These are phyloP conservation scores for Penicillium sp. DNA, from an alignment of 2,329 filamentous ascomycete genomes.

Conservation along the genomic window DNA sequence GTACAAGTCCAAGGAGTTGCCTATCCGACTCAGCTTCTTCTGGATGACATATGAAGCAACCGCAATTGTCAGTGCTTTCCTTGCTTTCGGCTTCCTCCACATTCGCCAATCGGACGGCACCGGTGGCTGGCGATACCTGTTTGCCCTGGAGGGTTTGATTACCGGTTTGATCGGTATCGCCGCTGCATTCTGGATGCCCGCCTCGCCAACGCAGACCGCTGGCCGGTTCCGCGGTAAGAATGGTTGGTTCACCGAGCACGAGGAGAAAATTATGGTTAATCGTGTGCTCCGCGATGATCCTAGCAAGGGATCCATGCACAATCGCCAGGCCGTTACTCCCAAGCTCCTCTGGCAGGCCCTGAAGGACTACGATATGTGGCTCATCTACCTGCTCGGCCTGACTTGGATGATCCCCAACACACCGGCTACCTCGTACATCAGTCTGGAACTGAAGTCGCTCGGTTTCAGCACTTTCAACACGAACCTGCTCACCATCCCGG, in stretches of 20 bases:
- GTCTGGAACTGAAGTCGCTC: slow-evolving; percentile 50
- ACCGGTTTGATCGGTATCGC: slow-evolving; percentile 57
- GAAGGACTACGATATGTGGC: slow-evolving; percentile 59
- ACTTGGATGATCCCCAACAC: slow-evolving; percentile 44
- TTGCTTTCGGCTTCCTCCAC: slow-evolving; percentile 48
- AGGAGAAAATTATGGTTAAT: slow-evolving; percentile 71
- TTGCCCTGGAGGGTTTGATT: slow-evolving; percentile 46
- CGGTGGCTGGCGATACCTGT: slow-evolving; percentile 48
- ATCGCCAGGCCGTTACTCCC: slow-evolving; percentile 54
- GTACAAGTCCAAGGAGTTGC: slow-evolving; percentile 70
- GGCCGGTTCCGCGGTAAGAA: slow-evolving; percentile 59
- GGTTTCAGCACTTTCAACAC: slow-evolving; percentile 60
- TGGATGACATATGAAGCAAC: slow-evolving; percentile 63
- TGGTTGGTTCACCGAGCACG: slow-evolving; percentile 66
- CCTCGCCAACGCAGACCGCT: slow-evolving; percentile 65
- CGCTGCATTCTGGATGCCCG: slow-evolving; percentile 61
- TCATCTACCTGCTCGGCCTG: slow-evolving; percentile 53
- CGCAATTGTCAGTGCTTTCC: slow-evolving; percentile 48
- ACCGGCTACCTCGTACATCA: slow-evolving; percentile 41
- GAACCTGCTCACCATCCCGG: slow-evolving; percentile 64
- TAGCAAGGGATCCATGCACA: slow-evolving; percentile 62
- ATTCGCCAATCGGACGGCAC: slow-evolving; percentile 38
- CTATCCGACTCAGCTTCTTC: slow-evolving; percentile 66
- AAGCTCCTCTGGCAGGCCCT: slow-evolving; percentile 52
- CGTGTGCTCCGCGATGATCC: slow-evolving; percentile 58